Evolutionary conservation across 441 rosid genomes (phyloP), one percentile per base, ranked within the genome.

Genomic region (Lepidium campestre): DNA sequence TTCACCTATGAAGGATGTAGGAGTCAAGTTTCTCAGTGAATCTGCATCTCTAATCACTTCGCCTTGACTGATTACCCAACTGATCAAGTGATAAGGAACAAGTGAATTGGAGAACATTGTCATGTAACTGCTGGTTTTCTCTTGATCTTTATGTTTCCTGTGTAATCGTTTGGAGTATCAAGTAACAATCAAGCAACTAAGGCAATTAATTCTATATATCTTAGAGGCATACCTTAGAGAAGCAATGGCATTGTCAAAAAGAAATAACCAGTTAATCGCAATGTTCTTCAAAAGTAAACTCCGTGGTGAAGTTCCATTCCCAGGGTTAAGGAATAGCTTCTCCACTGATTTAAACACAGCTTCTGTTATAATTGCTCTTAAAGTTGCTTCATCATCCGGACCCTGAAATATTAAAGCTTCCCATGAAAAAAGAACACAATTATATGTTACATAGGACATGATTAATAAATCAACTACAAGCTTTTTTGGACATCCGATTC

Each of bases 1-100:
- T 88, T 85, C 78, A 91, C 96, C 82, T 49, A 84, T 78, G 73
- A 91, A 83, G 47, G 85, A 77, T 13, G 74, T 44, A n/a, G 90
- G 90, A 58, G 80, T 70, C 23, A 80, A 75, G 68, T 74, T 62
- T 34, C 59, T 68, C 32, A 80, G 80, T 23, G 57, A 25, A 64
- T 79, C 67, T 60, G 70, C 77, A 71, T 76, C 71, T 32, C 65
- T 67, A 42, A 66, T 74, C 18, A 74, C 62, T 62, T 76, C 82
- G 48, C 68, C 82, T 74, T 85, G 86, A 69, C 67, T 50, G 46
- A 67, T 72, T 23, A 84, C 82, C 86, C 84, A 87, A 69, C 83
- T 79, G 61, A 83, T 67, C 80, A 89, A 68, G 58, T 77, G 76
- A 59, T 72, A 63, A 10, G 80, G 82, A 14, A 88, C 65, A 62